Evolutionary conservation across 306 rosid genomes (phyloP).

Genomic region (Morella rubra): DNA sequence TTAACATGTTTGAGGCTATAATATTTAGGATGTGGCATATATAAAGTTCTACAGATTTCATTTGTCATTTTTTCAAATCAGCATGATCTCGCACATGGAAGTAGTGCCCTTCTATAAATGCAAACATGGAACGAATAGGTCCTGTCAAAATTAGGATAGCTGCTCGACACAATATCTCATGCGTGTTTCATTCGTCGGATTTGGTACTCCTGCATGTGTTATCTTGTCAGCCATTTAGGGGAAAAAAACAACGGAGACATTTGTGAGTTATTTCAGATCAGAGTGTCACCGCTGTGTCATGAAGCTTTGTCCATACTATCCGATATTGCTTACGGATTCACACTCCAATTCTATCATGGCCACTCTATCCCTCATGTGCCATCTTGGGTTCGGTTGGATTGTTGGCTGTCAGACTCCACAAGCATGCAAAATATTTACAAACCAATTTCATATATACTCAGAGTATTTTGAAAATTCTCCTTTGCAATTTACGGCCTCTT

Average conservation of each 20-base stretch:
- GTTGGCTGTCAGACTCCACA: not conserved
- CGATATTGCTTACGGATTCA: conserved; percentile 13
- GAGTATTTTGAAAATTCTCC: not conserved
- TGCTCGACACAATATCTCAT: not conserved
- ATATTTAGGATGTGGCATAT: too few relatives aligned
- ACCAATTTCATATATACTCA: not conserved
- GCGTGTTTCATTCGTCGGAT: not conserved
- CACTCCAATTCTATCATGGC: conserved; percentile 15
- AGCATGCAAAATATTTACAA: not conserved
- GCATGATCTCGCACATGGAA: not conserved
- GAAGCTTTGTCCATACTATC: conserved; percentile 8
- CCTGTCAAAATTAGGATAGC: not conserved
- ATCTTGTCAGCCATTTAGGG: conserved; percentile 8
- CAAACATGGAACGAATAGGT: not conserved
- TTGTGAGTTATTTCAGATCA: not conserved
- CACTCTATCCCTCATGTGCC: not conserved
- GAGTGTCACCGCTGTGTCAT: conserved; percentile 1
- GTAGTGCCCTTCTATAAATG: not conserved
- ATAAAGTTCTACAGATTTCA: too few relatives aligned
- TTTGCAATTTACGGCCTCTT: not conserved
- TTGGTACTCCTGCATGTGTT: not conserved
- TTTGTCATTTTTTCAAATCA: too few relatives aligned
- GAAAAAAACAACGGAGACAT: too few relatives aligned
- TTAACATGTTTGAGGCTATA: too few relatives aligned
- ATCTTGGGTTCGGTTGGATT: not conserved